A percentile compares a stretch with the other conserved stretches of the same genome.
These are phyloP conservation scores for Diaporthe destruens DNA, from an alignment of 2,329 filamentous ascomycete species.

Conservation along the genomic window DNA sequence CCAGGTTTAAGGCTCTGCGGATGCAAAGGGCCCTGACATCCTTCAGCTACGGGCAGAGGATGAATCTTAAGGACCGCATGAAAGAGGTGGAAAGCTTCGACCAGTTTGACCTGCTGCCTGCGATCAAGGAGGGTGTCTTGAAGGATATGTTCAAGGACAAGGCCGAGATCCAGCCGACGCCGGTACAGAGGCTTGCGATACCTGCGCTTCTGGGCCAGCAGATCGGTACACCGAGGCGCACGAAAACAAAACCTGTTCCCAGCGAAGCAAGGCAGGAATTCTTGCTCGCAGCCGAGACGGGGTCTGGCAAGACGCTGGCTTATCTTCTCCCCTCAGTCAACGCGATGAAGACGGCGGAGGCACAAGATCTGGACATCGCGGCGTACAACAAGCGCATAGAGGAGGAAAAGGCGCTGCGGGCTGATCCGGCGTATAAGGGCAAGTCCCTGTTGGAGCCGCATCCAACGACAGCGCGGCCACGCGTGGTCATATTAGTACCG, in stretches of 20 bases:
- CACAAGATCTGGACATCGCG: constrained; percentile 68
- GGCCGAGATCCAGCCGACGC: constrained; percentile 83
- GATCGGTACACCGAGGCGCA: constrained; percentile 51
- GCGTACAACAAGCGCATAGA: constrained; percentile 68
- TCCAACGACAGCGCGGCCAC: constrained; percentile 82
- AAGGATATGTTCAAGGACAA: constrained; percentile 82
- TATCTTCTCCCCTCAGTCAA: constrained; percentile 90
- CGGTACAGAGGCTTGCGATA: constrained; percentile 90
- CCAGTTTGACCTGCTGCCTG: constrained; percentile 80
- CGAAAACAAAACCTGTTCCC: constrained; percentile 47
- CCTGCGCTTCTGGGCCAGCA: constrained; percentile 78
- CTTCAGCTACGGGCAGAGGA: constrained; percentile 79
- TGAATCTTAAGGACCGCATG: constrained; percentile 66
- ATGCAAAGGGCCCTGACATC: constrained; percentile 88
- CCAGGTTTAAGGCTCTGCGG: constrained; percentile 83
- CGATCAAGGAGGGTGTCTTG: constrained; percentile 77
- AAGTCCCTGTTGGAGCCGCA: constrained; percentile 78
- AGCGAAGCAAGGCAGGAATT: constrained; percentile 66
- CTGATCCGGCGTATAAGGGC: constrained; percentile 65
- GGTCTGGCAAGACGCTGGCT: constrained; percentile 95
- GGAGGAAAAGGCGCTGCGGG: constrained; percentile 69
- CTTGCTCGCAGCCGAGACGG: constrained; percentile 93
- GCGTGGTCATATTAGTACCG: constrained; percentile 88
- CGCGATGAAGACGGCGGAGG: constrained; percentile 83
- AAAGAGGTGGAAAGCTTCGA: constrained; percentile 82